phyloP scores from a whole-genome alignment of 441 rosid genomes.

The Eutrema salsugineum region DNA sequence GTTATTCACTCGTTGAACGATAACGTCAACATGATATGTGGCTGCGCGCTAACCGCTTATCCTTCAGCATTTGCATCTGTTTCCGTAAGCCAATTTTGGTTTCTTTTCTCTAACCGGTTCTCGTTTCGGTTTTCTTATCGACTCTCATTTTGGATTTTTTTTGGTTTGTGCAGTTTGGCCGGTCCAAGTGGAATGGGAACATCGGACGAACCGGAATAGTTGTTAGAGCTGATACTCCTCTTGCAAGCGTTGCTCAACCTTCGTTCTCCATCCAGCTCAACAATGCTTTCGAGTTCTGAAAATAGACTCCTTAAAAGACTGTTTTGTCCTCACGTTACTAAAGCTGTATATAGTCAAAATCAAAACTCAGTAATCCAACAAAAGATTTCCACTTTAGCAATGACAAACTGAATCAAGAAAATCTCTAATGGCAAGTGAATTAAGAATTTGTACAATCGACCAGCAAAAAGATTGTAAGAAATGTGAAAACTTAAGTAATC shows the following conservation, averaged over 20 bases:
- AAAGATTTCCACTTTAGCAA: background rate
- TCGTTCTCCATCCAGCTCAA: constrained; percentile 82
- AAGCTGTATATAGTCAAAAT: constrained; percentile 15
- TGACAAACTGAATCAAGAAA: background rate
- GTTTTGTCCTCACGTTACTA: background rate
- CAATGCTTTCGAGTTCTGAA: constrained; percentile 79
- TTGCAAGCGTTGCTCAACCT: constrained; percentile 54
- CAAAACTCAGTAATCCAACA: background rate
- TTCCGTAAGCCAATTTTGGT: constrained; percentile 50
- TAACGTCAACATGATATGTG: constrained; percentile 71
- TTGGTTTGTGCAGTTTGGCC: constrained; percentile 61
- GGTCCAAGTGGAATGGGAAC: constrained; percentile 96
- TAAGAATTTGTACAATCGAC: background rate
- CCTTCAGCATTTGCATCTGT: constrained; percentile 83
- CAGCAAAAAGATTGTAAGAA: background rate
- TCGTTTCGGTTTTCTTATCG: background rate
- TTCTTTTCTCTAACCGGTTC: background rate
- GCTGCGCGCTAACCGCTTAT: constrained; percentile 54
- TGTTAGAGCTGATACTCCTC: constrained; percentile 69
- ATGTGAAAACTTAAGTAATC: background rate
- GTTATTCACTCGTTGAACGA: constrained; percentile 80
- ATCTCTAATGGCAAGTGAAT: background rate
- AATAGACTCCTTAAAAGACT: background rate
- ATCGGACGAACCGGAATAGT: constrained; percentile 81
- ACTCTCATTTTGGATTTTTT: background rate